Conservation (phyloP, 495 filamentous ascomycete species). For the Aspergillus leporis region DNA sequence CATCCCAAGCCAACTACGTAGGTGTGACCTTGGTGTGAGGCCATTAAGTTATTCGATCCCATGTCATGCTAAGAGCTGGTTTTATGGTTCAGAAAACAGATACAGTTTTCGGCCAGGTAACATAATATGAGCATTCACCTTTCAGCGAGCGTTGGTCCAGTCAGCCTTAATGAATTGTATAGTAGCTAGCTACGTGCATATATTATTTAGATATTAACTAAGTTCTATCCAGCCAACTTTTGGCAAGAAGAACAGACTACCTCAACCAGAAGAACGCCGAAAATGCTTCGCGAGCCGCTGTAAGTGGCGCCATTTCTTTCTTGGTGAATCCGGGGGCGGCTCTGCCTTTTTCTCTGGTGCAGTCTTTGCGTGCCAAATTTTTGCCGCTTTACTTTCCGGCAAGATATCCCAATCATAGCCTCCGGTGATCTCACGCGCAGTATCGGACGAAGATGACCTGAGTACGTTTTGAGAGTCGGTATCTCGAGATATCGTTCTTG, state of each 20-base stretch:
- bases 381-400: background rate
- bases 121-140: no score
- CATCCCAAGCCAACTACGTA: background rate
- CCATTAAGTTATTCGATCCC: background rate
- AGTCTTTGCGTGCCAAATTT: background rate
- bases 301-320: background rate
- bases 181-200: no score
- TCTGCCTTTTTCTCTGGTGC: background rate
- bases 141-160: no score
- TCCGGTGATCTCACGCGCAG: background rate
- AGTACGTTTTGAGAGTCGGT: background rate
- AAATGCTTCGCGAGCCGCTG: background rate
- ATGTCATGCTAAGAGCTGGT: no score
- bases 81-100: no score
- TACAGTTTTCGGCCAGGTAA: no score
- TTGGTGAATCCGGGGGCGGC: background rate
- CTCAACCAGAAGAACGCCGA: background rate
- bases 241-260: background rate
- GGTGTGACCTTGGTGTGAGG: background rate
- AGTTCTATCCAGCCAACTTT: no score
- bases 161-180: no score
- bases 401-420: background rate
- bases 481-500: background rate
- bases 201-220: no score
- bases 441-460: background rate